Evolutionary conservation across 768 basidiomycete genomes (phyloP).

Genomic region (Mycena indigotica): DNA sequence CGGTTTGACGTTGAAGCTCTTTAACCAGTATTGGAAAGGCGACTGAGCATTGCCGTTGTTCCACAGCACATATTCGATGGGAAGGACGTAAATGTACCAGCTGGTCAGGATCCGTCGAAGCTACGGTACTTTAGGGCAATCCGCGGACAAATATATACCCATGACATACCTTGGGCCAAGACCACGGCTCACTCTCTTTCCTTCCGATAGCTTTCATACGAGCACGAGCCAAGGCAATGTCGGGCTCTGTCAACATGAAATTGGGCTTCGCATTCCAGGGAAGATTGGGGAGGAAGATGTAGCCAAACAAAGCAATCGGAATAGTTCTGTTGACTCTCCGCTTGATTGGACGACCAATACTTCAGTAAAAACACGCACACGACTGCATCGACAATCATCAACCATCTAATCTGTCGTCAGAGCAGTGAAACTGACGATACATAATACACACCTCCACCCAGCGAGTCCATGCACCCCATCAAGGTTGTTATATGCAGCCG

Average conservation of each 20-base stretch:
- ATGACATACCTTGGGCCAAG: constrained; percentile 4
- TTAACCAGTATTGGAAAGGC: constrained; percentile 23
- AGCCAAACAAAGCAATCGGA: constrained; percentile 21
- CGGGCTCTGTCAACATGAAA: constrained; percentile 10
- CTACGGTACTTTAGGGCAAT: background rate
- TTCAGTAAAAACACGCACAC: constrained; percentile 17
- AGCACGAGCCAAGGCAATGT: constrained; percentile 19
- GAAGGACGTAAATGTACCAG: constrained; percentile 22
- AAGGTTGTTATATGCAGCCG: constrained; percentile 21
- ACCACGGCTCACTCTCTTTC: constrained; percentile 21
- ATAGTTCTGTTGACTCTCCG: constrained; percentile 20
- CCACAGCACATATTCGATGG: constrained; percentile 24
- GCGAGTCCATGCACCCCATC: constrained; percentile 17
- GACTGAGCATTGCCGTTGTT: constrained; percentile 22
- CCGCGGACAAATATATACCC: background rate
- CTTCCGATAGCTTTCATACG: constrained; percentile 22
- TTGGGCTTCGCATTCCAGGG: constrained; percentile 19
- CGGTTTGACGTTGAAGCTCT: constrained; percentile 24
- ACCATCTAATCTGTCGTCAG: constrained; percentile 6
- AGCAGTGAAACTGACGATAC: background rate
- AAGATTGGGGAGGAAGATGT: constrained; percentile 18
- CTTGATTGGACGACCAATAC: too few species aligned
- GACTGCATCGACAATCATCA: constrained; percentile 24
- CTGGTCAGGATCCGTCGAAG: constrained; percentile 15
- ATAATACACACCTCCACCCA: constrained; percentile 17